Base-by-base conservation (phyloP, 2,329 filamentous ascomycete species). In the Fusarium avenaceum region DNA sequence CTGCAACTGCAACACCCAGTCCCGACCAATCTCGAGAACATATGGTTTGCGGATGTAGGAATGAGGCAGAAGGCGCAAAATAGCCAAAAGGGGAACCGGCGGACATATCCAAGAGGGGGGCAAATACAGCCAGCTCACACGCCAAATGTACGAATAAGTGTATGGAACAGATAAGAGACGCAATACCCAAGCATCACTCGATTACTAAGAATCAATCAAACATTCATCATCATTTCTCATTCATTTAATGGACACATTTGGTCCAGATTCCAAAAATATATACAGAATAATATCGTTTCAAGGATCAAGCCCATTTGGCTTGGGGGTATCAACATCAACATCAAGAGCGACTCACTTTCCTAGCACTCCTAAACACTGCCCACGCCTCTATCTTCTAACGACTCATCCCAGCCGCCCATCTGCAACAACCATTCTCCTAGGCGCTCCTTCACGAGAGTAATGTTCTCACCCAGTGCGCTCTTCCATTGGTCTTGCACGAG, bases 401-500 rank as follows among this genome's bases (percentile, higher is more conserved):
- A 83, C 79, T 96, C 93, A 71, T 97, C 94, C 93, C 94, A 97
- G 1, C 93, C 95, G n/a, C 92, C 93, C 63, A 89, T 90, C 74
- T 88, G 86, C 65, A 93, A 80, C 71, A 97, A 83, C 81, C 89
- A 94, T 30, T 85, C 86, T 54, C 90, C 89, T 0, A 97, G 90
- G 52, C 91, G 84, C 76, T 89, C 87, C 79, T 92, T 95, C 65
- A 94, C 89, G 17, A 84, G 86, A 63, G 87, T 87, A 71, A 98
- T 85, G 56, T 89, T 88, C 65, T 90, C 89, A 1, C 94, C 95
- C n/a, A 98, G 83, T 7, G 92, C 94, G 73, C 93, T 92, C 35
- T 86, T 84, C 95, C 96, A 98, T 80, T 97, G 93, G 55, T 93
- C 91, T 79, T 97, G 94, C 33, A 98, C 92, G 67, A 94, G 88